These are phyloP conservation scores for Penicillium canescens DNA, from an alignment of 495 filamentous ascomycete species.

Conservation along the genomic window DNA sequence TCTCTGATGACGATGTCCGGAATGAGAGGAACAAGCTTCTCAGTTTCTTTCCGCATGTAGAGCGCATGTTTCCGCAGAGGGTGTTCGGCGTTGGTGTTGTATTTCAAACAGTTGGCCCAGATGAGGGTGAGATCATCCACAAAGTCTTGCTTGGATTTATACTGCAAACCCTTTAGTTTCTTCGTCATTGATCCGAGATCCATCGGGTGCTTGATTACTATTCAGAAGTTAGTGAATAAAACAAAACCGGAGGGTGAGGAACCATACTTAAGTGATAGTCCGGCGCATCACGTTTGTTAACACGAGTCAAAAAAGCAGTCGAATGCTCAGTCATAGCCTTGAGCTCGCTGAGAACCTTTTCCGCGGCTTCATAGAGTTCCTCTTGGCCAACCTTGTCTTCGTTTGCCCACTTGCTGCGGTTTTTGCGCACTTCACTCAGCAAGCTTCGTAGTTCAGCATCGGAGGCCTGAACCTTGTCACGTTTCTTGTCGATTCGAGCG, in stretches of 20 bases:
- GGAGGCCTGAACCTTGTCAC: slow-evolving; percentile 81
- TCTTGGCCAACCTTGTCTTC: slow-evolving; percentile 97
- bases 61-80: slow-evolving; percentile 90
- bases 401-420: slow-evolving; percentile 97
- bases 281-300: slow-evolving; percentile 95
- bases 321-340: slow-evolving; percentile 98
- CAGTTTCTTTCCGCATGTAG: slow-evolving; percentile 94
- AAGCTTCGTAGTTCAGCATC: slow-evolving; percentile 88
- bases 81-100: slow-evolving; percentile 88
- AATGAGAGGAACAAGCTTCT: slow-evolving; percentile 92
- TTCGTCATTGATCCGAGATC: slow-evolving; percentile 98
- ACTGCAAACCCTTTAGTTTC: slow-evolving; percentile 83
- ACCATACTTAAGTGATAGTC: slow-evolving; percentile 86
- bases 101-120: slow-evolving; percentile 93
- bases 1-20: slow-evolving; percentile 88
- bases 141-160: slow-evolving; percentile 94
- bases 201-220: slow-evolving; percentile 97
- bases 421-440: slow-evolving; percentile 96
- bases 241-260: neutral
- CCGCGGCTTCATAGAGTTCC: slow-evolving; percentile 93
- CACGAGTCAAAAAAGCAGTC: slow-evolving; percentile 83
- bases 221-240: slow-evolving; percentile 17
- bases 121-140: slow-evolving; percentile 91
- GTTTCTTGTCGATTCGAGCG: slow-evolving; percentile 87
- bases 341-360: slow-evolving; percentile 93